Evolutionary conservation across 2,329 filamentous ascomycete genomes (phyloP), one percentile per base, ranked within the genome.

Genomic region (Blastomyces silverae): DNA sequence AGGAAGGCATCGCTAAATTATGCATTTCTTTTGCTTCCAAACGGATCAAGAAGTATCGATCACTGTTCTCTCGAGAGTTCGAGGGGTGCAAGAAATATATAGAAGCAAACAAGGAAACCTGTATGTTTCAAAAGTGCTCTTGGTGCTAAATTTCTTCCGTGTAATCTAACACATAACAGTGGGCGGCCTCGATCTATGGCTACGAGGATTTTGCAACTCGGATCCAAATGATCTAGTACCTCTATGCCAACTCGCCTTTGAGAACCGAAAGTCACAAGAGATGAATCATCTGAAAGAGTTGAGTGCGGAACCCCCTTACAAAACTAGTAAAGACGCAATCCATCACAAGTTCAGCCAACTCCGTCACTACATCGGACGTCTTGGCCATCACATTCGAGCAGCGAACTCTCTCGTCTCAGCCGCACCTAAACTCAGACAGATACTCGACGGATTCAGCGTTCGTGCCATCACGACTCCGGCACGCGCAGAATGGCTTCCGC

Each of bases 321-420:
- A 44, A 61, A 28, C 58, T 2, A 61, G 22, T 13, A 44, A 28
- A 8, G 58, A 61, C 22, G 58, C 58, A 20, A 48, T 48, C 39
- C 58, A 61, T 17, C 11, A 46, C 39, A 61, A 34, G 0, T 80
- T 79, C 64, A 64, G 66, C 3, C 52, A 59, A 2, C 71, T 77
- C 5, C 70, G 72, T 4, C 82, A 84, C 67, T 73, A 74, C 44
- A 69, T 84, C 8, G 80, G 82, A 2, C 74, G 81, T 0, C 69
- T 84, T 1, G 78, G 77, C n/a, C 71, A 79, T 28, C 78, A 79
- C 62, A 70, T 80, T 1, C 75, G 79, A 11, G 76, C 78, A 0
- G 71, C 75, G 0, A 72, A 73, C 3, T 67, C 76, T 10, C 72
- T 84, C 0, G 60, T 82, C 1, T 67, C 73, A 7, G 74, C 78